phyloP scores from a whole-genome alignment of 2,329 filamentous ascomycete genomes.

The Neonectria coccinea region DNA sequence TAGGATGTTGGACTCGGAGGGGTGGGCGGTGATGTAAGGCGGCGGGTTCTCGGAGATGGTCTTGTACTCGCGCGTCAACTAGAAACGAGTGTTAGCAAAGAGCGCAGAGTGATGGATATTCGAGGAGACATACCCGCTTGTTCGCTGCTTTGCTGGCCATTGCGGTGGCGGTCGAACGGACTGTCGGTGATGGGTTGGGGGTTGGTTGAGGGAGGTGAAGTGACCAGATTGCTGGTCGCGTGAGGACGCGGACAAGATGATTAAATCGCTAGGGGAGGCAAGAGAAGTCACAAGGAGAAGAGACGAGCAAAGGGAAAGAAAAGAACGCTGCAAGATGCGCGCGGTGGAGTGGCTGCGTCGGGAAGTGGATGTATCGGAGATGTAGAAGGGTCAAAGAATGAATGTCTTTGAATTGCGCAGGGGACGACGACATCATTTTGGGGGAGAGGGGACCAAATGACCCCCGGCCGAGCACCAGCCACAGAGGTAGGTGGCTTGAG shows the following conservation, averaged over 20 bases:
- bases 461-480: conserved; percentile 13
- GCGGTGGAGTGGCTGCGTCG: conserved; percentile 17
- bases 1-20: conserved; percentile 90
- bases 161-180: conserved; percentile 25
- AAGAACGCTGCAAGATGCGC: conserved; percentile 16
- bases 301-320: conserved; percentile 13
- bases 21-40: conserved; percentile 89
- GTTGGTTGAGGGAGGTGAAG: conserved; percentile 20
- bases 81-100: conserved; percentile 40
- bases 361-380: conserved; percentile 18
- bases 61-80: conserved; percentile 74
- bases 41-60: conserved; percentile 79
- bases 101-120: not conserved
- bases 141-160: conserved; percentile 81
- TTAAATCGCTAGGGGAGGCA: conserved; percentile 3
- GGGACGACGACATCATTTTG: conserved; percentile 30
- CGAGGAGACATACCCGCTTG: conserved; percentile 70
- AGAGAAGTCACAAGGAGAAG: conserved; percentile 3
- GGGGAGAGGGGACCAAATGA: conserved; percentile 7
- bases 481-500: conserved; percentile 23
- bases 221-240: conserved; percentile 46
- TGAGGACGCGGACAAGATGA: conserved; percentile 27
- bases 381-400: conserved; percentile 18
- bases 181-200: conserved; percentile 8
- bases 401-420: conserved; percentile 26